Conservation (phyloP, 192 early-diverging fungal genomes). For the Coemansia nantahalensis region DNA sequence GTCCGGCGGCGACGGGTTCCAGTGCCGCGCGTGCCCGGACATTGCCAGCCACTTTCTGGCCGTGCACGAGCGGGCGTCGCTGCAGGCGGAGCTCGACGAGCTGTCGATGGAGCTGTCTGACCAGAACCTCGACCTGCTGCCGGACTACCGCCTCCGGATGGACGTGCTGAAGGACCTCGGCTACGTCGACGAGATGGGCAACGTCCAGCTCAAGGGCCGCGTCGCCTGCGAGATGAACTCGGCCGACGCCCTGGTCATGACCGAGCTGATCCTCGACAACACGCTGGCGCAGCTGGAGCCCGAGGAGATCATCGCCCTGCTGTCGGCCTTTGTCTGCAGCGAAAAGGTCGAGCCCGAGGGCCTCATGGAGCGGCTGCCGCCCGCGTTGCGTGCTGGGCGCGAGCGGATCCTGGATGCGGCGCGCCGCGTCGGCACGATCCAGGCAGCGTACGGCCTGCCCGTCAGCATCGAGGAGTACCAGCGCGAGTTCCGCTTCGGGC, state of each 20-base stretch:
- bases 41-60: constrained; percentile 53
- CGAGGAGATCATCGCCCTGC: constrained; percentile 88
- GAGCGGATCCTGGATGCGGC: constrained; percentile 70
- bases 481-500: constrained; percentile 72
- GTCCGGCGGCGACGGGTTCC: constrained; percentile 20
- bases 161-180: constrained; percentile 78
- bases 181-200: constrained; percentile 80
- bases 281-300: constrained; percentile 84
- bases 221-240: constrained; percentile 98
- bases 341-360: constrained; percentile 67
- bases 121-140: constrained; percentile 88
- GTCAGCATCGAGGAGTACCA: constrained; percentile 45
- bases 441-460: constrained; percentile 67
- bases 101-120: constrained; percentile 80
- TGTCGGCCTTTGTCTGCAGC: constrained; percentile 94
- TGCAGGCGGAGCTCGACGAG: constrained; percentile 70
- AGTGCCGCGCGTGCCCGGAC: constrained; percentile 45
- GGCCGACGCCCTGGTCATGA: constrained; percentile 90
- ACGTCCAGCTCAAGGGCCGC: constrained; percentile 92
- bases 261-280: constrained; percentile 94
- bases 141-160: constrained; percentile 88
- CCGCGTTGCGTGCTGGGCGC: constrained; percentile 41
- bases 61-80: constrained; percentile 57
- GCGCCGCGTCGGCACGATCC: constrained; percentile 66
- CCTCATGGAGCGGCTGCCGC: constrained; percentile 31